These are phyloP conservation scores for Desmodesmus armatus DNA, from an alignment of 139 green algal species.

Conservation along the genomic window DNA sequence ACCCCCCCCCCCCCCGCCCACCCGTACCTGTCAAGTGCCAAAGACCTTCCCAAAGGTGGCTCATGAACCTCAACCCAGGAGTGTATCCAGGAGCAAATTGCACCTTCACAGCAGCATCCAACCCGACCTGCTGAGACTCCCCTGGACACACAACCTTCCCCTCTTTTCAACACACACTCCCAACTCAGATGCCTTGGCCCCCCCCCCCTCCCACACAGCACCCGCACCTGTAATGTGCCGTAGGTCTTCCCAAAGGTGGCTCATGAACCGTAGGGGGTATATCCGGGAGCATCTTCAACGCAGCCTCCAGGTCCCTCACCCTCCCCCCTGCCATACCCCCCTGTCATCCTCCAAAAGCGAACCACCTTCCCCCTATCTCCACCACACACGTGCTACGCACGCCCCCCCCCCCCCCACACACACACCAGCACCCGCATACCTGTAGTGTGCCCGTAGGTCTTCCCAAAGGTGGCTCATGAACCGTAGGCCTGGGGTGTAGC, in stretches of 20 bases:
- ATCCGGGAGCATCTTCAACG: background rate
- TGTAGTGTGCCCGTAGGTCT: background rate
- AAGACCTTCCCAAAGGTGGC: slow-evolving; percentile 57
- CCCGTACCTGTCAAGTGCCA: slow-evolving; percentile 28
- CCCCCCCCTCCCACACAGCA: too few species aligned
- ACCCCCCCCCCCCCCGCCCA: too few species aligned
- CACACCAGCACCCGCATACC: slow-evolving; percentile 35
- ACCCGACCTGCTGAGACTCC: too few species aligned
- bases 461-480: background rate
- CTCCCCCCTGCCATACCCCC: too few species aligned
- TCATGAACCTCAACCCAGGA: slow-evolving; percentile 44
- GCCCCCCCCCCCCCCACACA: too few species aligned
- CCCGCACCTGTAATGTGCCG: slow-evolving; percentile 32
- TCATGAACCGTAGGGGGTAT: slow-evolving; percentile 47
- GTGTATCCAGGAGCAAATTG: slow-evolving; percentile 22
- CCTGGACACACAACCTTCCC: too few species aligned
- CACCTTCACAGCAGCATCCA: background rate
- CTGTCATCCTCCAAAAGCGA: too few species aligned
- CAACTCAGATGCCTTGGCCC: too few species aligned
- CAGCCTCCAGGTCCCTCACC: too few species aligned
- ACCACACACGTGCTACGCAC: too few species aligned
- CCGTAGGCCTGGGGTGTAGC: slow-evolving; percentile 17
- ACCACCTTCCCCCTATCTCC: too few species aligned
- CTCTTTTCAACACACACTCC: too few species aligned
- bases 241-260: slow-evolving; percentile 57